Conservation (phyloP, 1,284 basidiomycete genomes). For the Cutaneotrichosporon sp. region DNA sequence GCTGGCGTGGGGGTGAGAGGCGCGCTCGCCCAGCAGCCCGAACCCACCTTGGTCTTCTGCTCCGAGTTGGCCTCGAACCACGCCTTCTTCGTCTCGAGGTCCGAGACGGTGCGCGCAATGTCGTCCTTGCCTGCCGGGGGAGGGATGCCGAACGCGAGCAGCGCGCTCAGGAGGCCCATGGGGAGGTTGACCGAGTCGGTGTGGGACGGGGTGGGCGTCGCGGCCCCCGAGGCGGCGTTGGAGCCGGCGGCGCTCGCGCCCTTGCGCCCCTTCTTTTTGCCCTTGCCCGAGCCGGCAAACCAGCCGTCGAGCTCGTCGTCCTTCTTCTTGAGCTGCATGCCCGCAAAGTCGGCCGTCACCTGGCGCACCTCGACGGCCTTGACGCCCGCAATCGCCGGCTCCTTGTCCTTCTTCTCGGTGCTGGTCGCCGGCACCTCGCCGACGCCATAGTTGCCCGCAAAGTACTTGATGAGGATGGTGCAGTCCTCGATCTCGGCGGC, state of each 20-base stretch:
- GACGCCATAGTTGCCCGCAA: conserved; percentile 70
- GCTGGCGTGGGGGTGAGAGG: no score
- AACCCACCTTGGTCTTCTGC: conserved; percentile 51
- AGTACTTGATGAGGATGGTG: conserved; percentile 69
- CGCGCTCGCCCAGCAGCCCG: no score
- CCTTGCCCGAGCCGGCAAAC: conserved; percentile 64
- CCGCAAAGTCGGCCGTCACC: conserved; percentile 72
- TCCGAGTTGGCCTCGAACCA: conserved; percentile 79
- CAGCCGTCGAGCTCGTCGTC: conserved; percentile 84
- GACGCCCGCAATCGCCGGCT: conserved; percentile 63
- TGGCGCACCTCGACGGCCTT: conserved; percentile 82
- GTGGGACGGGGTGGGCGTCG: conserved; percentile 28
- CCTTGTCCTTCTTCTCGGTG: conserved; percentile 34
- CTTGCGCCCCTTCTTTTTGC: conserved; percentile 73
- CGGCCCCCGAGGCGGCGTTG: conserved; percentile 20
- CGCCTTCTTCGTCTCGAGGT: conserved; percentile 89
- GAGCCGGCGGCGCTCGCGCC: conserved; percentile 34
- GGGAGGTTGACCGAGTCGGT: conserved; percentile 71
- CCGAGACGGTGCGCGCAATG: conserved; percentile 79
- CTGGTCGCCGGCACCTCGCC: conserved; percentile 46
- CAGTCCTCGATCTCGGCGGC: conserved; percentile 96
- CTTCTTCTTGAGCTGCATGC: conserved; percentile 84
- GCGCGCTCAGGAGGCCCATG: conserved; percentile 79
- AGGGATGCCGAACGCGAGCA: conserved; percentile 85
- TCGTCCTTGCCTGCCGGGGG: conserved; percentile 79